Conservation (phyloP, 2,329 filamentous ascomycete genomes). For the Pseudopyricularia javanii region DNA sequence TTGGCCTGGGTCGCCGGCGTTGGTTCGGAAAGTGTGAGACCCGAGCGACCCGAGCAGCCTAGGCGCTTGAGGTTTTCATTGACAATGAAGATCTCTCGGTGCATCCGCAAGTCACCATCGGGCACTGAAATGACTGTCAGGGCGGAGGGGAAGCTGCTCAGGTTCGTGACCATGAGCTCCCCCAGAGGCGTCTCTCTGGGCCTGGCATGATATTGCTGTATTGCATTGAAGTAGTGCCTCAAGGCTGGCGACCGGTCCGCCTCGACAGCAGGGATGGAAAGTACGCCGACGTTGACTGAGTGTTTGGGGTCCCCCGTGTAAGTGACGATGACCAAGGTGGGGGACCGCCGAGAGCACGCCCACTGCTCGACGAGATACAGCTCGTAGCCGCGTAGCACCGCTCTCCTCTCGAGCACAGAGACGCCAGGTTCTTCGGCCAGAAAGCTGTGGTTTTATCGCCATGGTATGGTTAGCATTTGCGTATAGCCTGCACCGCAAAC, state of each 20-base stretch:
- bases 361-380: conserved; percentile 94
- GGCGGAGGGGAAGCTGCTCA: conserved; percentile 83
- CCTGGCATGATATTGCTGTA: conserved; percentile 75
- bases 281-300: conserved; percentile 63
- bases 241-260: conserved; percentile 67
- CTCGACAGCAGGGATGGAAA: conserved; percentile 74
- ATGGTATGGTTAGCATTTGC: neutral
- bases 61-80: conserved; percentile 90
- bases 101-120: conserved; percentile 69
- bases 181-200: conserved; percentile 73
- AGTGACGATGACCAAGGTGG: conserved; percentile 83
- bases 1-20: conserved; percentile 76
- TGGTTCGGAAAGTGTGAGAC: conserved; percentile 67
- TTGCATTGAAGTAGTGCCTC: conserved; percentile 72
- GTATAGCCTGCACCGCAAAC: neutral
- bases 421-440: conserved; percentile 77
- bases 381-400: conserved; percentile 70
- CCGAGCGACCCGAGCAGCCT: conserved; percentile 81
- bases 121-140: conserved; percentile 86
- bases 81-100: conserved; percentile 77
- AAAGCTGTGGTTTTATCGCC: conserved; percentile 35
- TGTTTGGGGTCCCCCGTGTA: conserved; percentile 82
- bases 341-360: conserved; percentile 83
- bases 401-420: conserved; percentile 59
- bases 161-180: conserved; percentile 84